Evolutionary conservation across 2,329 filamentous ascomycete species (phyloP), one percentile per base, ranked within the genome.

Genomic region (Colletotrichum paranaense): DNA sequence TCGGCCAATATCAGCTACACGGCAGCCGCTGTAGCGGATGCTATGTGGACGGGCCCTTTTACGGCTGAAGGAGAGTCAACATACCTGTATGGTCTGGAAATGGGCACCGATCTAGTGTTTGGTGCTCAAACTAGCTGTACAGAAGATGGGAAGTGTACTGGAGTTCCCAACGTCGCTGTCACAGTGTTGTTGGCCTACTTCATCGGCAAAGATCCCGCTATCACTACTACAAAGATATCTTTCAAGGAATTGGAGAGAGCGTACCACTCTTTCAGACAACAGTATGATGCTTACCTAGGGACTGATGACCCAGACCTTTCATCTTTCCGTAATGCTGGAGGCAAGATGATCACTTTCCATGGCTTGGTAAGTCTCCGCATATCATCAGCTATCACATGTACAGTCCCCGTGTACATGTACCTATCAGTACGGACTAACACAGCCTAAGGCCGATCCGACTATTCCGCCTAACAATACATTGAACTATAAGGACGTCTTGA

Each of bases 311-410:
- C 79, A 58, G 79, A 79, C 49, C 72, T 83, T 2, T 60, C 76
- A 0, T 73, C 74, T 0, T 84, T 82, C 72, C 78, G 84, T 5
- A 68, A 78, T 1, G 74, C 79, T 0, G 87, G 86, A n/a, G 86
- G 85, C 12, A 88, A 88, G 76, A 78, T 89, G 19, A 79, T 89
- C 4, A 83, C 86, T 71, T 88, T 81, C 22, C 87, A 88, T 75
- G 86, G 86, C 58, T n/a, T 75, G 7, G 77, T 76, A 57, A 71
- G 74, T 72, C 16, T 14, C 5, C 7, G 14, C 4, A 9, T 2
- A n/a, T 9, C 42, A 49, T n/a, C 42, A 19, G 0, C 42, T n/a
- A 16, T 16, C n/a, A 49, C 3, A 49, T n/a, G 19, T 1, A 4
- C 38, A 16, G 16, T 16, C 38, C 6, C 49, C 42, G 9, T 30